phyloP scores from a whole-genome alignment of 1,139 yeast species.

The Sugiyamaella novakii region DNA sequence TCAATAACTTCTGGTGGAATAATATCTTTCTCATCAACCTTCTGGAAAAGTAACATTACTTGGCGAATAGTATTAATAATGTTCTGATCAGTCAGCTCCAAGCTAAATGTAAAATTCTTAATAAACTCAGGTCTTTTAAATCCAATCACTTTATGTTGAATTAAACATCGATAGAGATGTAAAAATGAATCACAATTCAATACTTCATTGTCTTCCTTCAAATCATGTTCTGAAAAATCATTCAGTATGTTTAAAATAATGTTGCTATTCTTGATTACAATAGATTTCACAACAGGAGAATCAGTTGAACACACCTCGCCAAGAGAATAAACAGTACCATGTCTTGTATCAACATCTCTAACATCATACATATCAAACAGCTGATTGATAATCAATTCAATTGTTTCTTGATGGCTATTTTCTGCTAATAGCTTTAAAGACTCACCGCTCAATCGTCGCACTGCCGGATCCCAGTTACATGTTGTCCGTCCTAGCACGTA shows the following conservation, averaged over 20 bases:
- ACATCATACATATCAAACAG: conserved; percentile 18
- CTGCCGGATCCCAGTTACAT: conserved; percentile 44
- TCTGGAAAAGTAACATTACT: background rate
- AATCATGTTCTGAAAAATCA: conserved; percentile 25
- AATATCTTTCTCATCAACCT: background rate
- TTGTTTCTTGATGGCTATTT: conserved; percentile 3
- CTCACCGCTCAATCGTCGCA: conserved; percentile 44
- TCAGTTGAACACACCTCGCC: conserved; percentile 27
- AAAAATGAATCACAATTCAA: conserved; percentile 31
- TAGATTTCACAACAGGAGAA: background rate
- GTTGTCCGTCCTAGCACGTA: conserved; percentile 34
- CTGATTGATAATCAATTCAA: conserved; percentile 6
- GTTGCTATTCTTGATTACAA: background rate
- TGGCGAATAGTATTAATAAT: conserved; percentile 2
- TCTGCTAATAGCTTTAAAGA: conserved; percentile 28
- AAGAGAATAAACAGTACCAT: conserved; percentile 33
- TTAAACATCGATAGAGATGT: conserved; percentile 18
- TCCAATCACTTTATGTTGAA: conserved; percentile 1
- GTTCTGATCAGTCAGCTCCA: conserved; percentile 9
- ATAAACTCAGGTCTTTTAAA: background rate
- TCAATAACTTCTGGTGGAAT: background rate
- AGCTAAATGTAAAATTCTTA: conserved; percentile 1
- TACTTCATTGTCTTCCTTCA: conserved; percentile 27
- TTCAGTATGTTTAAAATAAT: conserved; percentile 7
- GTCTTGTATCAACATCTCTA: conserved; percentile 31